A percentile compares a stretch with the other conserved stretches of the same genome.
Evolutionary conservation across 2,329 filamentous ascomycete genomes (phyloP).

Genomic region (Claviceps paspali): DNA sequence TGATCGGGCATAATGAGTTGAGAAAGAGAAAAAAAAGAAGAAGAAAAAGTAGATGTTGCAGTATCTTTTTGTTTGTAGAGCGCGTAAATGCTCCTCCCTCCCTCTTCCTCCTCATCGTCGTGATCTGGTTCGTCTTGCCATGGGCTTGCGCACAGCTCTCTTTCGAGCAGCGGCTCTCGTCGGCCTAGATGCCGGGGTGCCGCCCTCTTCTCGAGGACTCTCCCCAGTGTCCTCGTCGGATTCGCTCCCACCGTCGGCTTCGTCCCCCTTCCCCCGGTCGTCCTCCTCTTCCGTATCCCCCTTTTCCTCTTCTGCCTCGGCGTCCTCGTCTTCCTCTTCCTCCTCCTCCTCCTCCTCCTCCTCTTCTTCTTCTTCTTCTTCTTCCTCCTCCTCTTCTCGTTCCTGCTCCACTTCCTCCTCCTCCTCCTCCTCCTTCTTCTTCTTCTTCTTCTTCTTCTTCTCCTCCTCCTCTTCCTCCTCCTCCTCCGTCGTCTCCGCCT

Average conservation of each 20-base stretch:
- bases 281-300: neutral
- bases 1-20: too few species aligned
- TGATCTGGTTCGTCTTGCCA: conserved; percentile 5
- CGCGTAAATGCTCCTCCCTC: neutral
- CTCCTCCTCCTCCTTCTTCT: conserved; percentile 12
- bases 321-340: conserved; percentile 3
- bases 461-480: conserved; percentile 14
- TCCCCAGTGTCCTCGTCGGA: conserved; percentile 16
- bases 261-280: conserved; percentile 18
- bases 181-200: conserved; percentile 23
- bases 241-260: conserved; percentile 16
- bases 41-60: too few species aligned
- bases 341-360: conserved; percentile 20
- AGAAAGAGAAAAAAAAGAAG: too few species aligned
- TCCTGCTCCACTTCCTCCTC: too few species aligned
- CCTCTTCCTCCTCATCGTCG: neutral
- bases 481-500: conserved; percentile 27
- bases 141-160: conserved; percentile 3
- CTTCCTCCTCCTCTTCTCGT: conserved; percentile 17
- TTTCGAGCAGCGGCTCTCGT: conserved; percentile 3
- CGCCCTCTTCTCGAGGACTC: conserved; percentile 7
- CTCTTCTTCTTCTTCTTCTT: too few species aligned
- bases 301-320: neutral
- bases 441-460: conserved; percentile 19
- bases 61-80: too few species aligned